Evolutionary conservation across 176 grass and related monocot genomes (phyloP).

Genomic region (Aegilops longissima): DNA sequence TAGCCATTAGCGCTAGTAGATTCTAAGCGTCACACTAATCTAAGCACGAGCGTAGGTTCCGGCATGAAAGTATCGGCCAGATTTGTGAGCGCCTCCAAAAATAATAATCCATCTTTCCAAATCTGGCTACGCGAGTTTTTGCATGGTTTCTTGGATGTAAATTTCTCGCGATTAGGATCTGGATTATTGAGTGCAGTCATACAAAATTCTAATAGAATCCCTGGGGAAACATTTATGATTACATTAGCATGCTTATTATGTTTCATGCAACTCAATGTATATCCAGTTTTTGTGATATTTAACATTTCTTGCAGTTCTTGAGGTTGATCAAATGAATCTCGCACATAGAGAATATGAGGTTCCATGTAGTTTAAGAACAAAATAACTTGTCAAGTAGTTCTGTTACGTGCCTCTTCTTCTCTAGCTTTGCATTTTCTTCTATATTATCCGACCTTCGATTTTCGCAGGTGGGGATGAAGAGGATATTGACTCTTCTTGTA

Average conservation of each 20-base stretch:
- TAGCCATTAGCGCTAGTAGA: no score
- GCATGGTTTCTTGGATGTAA: no score
- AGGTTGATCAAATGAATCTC: not conserved
- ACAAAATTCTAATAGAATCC: not conserved
- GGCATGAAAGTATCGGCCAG: no score
- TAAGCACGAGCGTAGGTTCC: no score
- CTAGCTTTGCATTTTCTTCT: not conserved
- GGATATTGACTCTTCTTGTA: slow-evolving; percentile 56
- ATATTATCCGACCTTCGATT: not conserved
- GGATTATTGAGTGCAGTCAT: not conserved
- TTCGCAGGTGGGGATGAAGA: slow-evolving; percentile 61
- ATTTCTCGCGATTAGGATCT: no score
- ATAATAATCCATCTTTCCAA: no score
- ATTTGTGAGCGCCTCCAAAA: no score
- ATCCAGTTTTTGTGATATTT: not conserved
- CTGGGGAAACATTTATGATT: not conserved
- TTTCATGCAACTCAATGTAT: not conserved
- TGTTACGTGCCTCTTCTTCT: not conserved
- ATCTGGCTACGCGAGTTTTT: no score
- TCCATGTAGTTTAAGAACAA: not conserved
- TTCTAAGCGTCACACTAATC: no score
- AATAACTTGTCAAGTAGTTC: not conserved
- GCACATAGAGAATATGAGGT: not conserved
- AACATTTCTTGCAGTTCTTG: not conserved
- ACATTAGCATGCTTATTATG: not conserved